Percentiles rank a stretch among this genome's conserved stretches.
phyloP scores from a whole-genome alignment of 2,329 filamentous ascomycete species.

The Penicillium fuscoglaucum region DNA sequence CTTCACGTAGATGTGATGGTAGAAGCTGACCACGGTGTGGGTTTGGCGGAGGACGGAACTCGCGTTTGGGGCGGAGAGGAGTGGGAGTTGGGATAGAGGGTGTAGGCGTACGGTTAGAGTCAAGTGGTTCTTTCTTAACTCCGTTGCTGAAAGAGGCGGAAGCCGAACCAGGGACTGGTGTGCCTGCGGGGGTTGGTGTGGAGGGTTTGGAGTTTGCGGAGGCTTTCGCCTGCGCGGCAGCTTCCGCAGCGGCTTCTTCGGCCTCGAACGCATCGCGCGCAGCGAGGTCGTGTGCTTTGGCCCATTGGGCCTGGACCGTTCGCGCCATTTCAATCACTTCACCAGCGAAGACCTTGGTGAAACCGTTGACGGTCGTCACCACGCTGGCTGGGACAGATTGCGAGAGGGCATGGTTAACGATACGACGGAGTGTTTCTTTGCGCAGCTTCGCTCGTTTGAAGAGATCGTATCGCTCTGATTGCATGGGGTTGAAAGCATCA shows the following conservation, averaged over 20 bases:
- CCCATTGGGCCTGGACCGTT: constrained; percentile 59
- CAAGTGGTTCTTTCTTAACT: constrained; percentile 29
- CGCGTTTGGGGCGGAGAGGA: constrained; percentile 26
- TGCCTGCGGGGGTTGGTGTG: constrained; percentile 18
- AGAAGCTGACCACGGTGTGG: constrained; percentile 50
- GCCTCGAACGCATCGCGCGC: constrained; percentile 57
- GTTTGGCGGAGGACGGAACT: constrained; percentile 44
- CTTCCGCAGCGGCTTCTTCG: constrained; percentile 57
- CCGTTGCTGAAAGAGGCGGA: constrained; percentile 16
- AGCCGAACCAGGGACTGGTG: constrained; percentile 5
- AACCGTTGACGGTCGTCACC: constrained; percentile 63
- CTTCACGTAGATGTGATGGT: constrained; percentile 52
- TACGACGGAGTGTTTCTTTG: constrained; percentile 53
- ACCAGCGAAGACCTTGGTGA: constrained; percentile 66
- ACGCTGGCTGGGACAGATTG: constrained; percentile 66
- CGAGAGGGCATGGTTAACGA: constrained; percentile 67
- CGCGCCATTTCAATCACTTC: constrained; percentile 65
- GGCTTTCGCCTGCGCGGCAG: constrained; percentile 31
- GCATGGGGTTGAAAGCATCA: constrained; percentile 49
- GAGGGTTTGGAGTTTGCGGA: constrained; percentile 21
- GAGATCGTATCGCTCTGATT: constrained; percentile 51
- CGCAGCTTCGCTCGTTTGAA: constrained; percentile 53
- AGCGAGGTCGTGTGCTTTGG: constrained; percentile 52
- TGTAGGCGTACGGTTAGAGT: constrained; percentile 17
- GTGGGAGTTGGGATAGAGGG: constrained; percentile 17